A percentile compares a stretch with the other conserved stretches of the same genome.
These are phyloP conservation scores for Camelina hispida DNA, from an alignment of 345 rosid species.

Conservation along the genomic window DNA sequence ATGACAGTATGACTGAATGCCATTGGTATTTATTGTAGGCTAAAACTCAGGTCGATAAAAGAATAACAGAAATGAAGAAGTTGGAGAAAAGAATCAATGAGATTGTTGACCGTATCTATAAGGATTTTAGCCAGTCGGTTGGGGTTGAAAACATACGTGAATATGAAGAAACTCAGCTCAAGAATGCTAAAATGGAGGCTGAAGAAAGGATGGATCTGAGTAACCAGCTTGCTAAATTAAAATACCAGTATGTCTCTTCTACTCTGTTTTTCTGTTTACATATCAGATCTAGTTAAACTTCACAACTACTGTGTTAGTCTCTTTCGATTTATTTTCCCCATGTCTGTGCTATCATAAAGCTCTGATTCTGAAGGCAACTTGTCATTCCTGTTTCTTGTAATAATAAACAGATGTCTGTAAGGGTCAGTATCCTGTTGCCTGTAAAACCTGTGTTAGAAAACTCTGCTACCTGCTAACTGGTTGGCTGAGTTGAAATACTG, in stretches of 20 bases:
- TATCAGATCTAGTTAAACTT: slow-evolving; percentile 14
- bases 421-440: slow-evolving; percentile 23
- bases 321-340: slow-evolving; percentile 15
- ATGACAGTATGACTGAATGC: slow-evolving; percentile 33
- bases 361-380: slow-evolving; percentile 20
- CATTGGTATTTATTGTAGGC: slow-evolving; percentile 56
- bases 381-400: slow-evolving; percentile 19
- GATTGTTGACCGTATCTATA: slow-evolving; percentile 79
- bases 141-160: slow-evolving; percentile 94
- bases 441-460: slow-evolving; percentile 14
- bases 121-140: slow-evolving; percentile 76
- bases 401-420: slow-evolving; percentile 2
- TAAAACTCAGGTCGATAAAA: slow-evolving; percentile 62
- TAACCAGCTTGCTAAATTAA: slow-evolving; percentile 91
- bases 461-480: slow-evolving; percentile 14
- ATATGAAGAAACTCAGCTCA: slow-evolving; percentile 95
- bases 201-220: slow-evolving; percentile 92
- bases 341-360: slow-evolving; percentile 23
- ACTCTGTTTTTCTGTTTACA: slow-evolving; percentile 26
- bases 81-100: slow-evolving; percentile 90
- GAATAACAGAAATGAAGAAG: slow-evolving; percentile 65
- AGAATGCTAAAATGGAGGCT: slow-evolving; percentile 84
- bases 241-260: slow-evolving; percentile 84
- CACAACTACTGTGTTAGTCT: slow-evolving; percentile 1
- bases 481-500: slow-evolving; percentile 34